phyloP scores from a whole-genome alignment of 768 basidiomycete species.

The Pulveroboletus ravenelii region DNA sequence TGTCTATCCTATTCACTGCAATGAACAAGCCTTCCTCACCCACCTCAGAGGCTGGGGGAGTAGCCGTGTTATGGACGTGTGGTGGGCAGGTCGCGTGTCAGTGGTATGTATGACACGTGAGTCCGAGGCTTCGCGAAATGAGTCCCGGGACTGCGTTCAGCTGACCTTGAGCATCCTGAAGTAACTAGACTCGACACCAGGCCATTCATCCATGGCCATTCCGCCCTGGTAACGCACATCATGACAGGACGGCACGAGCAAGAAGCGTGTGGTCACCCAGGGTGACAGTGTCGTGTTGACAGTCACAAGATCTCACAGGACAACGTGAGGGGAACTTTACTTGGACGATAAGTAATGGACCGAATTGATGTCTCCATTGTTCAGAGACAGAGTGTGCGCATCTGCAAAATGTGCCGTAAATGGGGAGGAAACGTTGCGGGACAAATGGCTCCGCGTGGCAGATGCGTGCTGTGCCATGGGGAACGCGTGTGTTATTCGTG shows the following conservation, averaged over 20 bases:
- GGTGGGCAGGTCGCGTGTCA: conserved; percentile 5
- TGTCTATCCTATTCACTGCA: background rate
- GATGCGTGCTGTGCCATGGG: conserved; percentile 29
- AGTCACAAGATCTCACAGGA: background rate
- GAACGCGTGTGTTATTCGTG: conserved; percentile 19
- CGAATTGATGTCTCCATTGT: background rate
- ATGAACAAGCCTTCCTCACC: conserved; percentile 5
- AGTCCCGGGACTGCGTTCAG: conserved; percentile 1
- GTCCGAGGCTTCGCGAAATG: conserved; percentile 12
- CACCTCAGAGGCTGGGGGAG: conserved; percentile 7
- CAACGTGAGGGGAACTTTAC: no score
- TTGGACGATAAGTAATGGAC: conserved; percentile 4
- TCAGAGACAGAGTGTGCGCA: background rate
- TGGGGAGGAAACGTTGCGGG: conserved; percentile 6
- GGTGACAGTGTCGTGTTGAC: background rate
- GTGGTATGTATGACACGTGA: background rate
- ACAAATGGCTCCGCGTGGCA: conserved; percentile 14
- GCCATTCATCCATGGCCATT: background rate
- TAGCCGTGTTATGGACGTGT: background rate
- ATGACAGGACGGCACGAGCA: conserved; percentile 7
- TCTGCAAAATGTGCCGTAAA: background rate
- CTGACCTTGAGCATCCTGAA: conserved; percentile 1
- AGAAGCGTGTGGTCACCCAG: conserved; percentile 2
- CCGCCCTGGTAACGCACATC: background rate
- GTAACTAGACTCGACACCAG: background rate